phyloP scores from a whole-genome alignment of 2,329 filamentous ascomycete species.

The Harringtonia aguacate region DNA sequence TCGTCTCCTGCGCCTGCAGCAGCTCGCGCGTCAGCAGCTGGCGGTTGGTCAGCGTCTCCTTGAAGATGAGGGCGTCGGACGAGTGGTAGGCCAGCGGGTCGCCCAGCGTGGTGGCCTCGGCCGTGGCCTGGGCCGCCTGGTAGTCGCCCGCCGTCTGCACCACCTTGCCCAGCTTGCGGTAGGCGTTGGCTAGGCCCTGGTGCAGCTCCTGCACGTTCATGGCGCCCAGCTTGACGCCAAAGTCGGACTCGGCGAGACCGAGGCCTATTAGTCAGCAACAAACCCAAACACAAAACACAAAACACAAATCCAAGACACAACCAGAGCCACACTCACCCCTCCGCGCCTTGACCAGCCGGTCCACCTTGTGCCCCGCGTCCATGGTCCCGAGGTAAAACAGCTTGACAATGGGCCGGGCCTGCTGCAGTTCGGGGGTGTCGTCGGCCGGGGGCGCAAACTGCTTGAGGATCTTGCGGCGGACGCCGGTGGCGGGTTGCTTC shows the following conservation, averaged over 20 bases:
- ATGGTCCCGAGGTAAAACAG: slow-evolving; percentile 91
- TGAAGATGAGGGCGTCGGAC: slow-evolving; percentile 92
- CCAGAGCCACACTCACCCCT: too few species aligned
- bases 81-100: slow-evolving; percentile 94
- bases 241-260: slow-evolving; percentile 83
- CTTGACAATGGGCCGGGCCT: slow-evolving; percentile 85
- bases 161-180: slow-evolving; percentile 87
- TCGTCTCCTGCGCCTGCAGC: slow-evolving; percentile 77
- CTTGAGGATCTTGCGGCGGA: slow-evolving; percentile 90
- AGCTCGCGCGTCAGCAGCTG: slow-evolving; percentile 94
- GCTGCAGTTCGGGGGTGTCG: slow-evolving; percentile 87
- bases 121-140: slow-evolving; percentile 91
- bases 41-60: slow-evolving; percentile 94
- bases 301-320: neutral
- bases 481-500: slow-evolving; percentile 93
- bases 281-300: neutral
- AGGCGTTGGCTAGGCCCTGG: slow-evolving; percentile 75
- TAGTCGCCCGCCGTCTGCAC: slow-evolving; percentile 91
- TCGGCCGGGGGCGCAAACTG: slow-evolving; percentile 96
- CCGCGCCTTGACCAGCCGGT: slow-evolving; percentile 83
- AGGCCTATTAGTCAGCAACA: slow-evolving; percentile 47
- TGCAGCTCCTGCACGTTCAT: slow-evolving; percentile 90
- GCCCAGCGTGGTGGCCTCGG: slow-evolving; percentile 87
- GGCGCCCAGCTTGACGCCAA: slow-evolving; percentile 77
- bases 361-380: slow-evolving; percentile 95